phyloP scores from a whole-genome alignment of 2,329 filamentous ascomycete species.

The Fusarium sp. region DNA sequence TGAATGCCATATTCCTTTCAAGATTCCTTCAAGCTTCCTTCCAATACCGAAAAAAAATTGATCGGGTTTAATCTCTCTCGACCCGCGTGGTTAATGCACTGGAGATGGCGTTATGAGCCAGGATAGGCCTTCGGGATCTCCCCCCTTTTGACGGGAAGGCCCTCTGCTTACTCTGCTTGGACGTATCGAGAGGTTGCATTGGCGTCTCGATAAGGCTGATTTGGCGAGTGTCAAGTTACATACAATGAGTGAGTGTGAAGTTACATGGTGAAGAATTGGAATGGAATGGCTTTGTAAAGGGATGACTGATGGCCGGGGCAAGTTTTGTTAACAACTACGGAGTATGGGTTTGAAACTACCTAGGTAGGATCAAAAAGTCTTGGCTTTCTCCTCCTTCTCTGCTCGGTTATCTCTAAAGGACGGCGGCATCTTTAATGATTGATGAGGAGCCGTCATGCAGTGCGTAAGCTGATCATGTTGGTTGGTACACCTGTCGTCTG shows the following conservation, averaged over 20 bases:
- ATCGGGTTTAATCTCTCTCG: background rate
- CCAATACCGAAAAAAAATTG: background rate
- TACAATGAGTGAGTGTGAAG: background rate
- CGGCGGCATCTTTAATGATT: background rate
- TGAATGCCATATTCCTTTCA: background rate
- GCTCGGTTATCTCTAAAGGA: background rate
- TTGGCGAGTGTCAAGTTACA: slow-evolving; percentile 9
- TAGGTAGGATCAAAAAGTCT: background rate
- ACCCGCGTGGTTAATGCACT: background rate
- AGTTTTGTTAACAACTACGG: background rate
- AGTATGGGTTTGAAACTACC: background rate
- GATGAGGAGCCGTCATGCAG: background rate
- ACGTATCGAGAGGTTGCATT: background rate
- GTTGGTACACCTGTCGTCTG: background rate
- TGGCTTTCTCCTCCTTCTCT: background rate
- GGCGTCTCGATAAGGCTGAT: slow-evolving; percentile 35
- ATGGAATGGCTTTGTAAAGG: background rate
- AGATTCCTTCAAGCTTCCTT: background rate
- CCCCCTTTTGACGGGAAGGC: slow-evolving; percentile 12
- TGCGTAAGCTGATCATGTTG: background rate
- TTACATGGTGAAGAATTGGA: background rate
- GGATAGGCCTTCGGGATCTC: background rate
- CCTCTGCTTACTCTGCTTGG: background rate
- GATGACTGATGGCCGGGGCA: background rate
- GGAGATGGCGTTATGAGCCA: background rate